Base-by-base conservation (phyloP, 2,329 filamentous ascomycete genomes). In the Alternaria sp. region DNA sequence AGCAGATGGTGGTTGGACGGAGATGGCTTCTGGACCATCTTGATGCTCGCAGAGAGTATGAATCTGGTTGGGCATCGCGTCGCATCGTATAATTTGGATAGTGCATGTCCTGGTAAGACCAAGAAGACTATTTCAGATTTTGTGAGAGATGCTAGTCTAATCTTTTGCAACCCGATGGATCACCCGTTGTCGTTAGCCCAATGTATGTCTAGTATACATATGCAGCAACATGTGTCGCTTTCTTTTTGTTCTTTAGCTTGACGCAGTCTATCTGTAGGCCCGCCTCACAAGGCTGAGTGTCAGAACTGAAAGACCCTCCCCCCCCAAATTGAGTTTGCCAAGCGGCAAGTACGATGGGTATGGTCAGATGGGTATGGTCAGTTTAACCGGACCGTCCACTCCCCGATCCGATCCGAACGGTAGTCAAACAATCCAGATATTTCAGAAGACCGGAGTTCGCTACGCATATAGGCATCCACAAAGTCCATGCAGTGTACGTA, bases 1-100 rank as follows among this genome's bases (percentile, higher is more conserved):
- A 25, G 78, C 73, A 1, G 84, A 89, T 54, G 87, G 89, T 1
- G 81, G 84, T 34, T 94, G 92, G 92, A 81, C 81, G 44, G 76
- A 85, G 27, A 92, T 92, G 89, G 77, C 82, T 68, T 71, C 84
- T 2, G 90, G 90, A 0, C 86, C 90, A 40, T 60, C 58, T 12
- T 60, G 36, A 57, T 28, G 25, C 32, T 36, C 11, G 32, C 18
- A 45, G 30, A 54, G 27, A 25, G 18, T 45, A 45, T 2, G 22
- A 45, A 18, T 18, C 9, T 50, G 32, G 32, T 11, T 38, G 6
- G 34, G 30, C 8, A 36, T 49, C 44, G 27, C 28, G 41, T 18
- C 9, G 20, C 40, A 43, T 25, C 20, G 40, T 6, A 14, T 43
- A 43, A 6, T 8, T 25, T 43, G 40, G 40, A 43, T 43, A 43